Percentiles rank a stretch among this genome's conserved stretches.
Evolutionary conservation across 805 yeast genomes (phyloP).

Genomic region (Lipomyces orientalis): DNA sequence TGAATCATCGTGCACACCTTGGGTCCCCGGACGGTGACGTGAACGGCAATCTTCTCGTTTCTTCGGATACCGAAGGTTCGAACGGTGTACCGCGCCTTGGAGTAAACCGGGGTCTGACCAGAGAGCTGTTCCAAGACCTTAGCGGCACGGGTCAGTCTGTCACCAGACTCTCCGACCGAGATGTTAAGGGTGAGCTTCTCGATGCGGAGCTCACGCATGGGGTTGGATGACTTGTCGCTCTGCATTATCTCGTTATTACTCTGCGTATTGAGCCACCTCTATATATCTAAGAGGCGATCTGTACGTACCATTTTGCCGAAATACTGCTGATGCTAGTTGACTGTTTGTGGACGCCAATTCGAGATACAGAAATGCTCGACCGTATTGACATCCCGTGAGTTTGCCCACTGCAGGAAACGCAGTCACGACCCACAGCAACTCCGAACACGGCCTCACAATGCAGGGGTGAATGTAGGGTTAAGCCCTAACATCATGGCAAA

Average conservation of each 20-base stretch:
- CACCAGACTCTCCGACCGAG: slow-evolving; percentile 99
- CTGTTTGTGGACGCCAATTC: not conserved
- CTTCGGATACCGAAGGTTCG: slow-evolving; percentile 99
- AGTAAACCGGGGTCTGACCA: slow-evolving; percentile 99
- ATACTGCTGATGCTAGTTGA: not conserved
- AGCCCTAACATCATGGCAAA: not conserved
- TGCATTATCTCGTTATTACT: slow-evolving; percentile 6
- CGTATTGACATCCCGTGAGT: no score
- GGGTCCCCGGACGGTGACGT: slow-evolving; percentile 99
- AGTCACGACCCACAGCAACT: not conserved
- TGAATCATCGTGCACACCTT: slow-evolving; percentile 51
- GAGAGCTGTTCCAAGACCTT: slow-evolving; percentile 99
- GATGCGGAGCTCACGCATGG: slow-evolving; percentile 98
- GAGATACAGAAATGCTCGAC: not conserved
- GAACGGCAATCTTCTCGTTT: slow-evolving; percentile 99
- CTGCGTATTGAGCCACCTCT: not conserved
- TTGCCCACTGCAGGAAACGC: not conserved
- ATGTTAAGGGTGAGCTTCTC: slow-evolving; percentile 99
- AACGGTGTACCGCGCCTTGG: slow-evolving; percentile 99
- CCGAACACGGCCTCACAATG: no score
- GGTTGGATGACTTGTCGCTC: slow-evolving; percentile 57
- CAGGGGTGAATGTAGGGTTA: not conserved
- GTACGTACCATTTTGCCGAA: not conserved
- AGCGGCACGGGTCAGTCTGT: slow-evolving; percentile 99
- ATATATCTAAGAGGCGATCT: not conserved